These are phyloP conservation scores for Arthroderma sp. DNA, from an alignment of 2,329 filamentous ascomycete species.

Conservation along the genomic window DNA sequence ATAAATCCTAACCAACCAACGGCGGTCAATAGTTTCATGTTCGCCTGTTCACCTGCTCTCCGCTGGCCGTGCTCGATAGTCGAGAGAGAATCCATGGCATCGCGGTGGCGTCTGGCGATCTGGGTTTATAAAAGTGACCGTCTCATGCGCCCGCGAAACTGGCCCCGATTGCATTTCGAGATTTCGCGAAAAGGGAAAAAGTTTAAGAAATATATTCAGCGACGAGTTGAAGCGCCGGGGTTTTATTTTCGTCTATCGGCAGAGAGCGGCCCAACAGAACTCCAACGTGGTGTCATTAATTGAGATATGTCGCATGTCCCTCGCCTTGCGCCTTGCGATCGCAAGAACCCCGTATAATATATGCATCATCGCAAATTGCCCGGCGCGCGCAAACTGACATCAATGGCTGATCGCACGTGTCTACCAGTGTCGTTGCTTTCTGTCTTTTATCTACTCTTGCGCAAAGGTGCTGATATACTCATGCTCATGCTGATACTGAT, in stretches of 20 bases:
- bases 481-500: no score
- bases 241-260: not conserved
- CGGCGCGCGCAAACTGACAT: not conserved
- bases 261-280: not conserved
- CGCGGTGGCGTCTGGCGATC: not conserved
- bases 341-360: not conserved
- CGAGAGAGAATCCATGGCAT: not conserved
- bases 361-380: not conserved
- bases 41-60: not conserved
- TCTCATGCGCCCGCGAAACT: not conserved
- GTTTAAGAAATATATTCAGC: no score
- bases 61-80: not conserved
- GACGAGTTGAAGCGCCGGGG: not conserved
- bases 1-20: conserved; percentile 1
- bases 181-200: not conserved
- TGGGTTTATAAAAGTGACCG: not conserved
- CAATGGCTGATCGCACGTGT: not conserved
- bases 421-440: not conserved
- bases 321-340: not conserved
- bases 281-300: not conserved
- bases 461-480: not conserved
- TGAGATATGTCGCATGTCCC: not conserved
- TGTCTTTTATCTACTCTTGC: not conserved
- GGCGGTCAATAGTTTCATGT: conserved; percentile 4
- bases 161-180: not conserved